Conservation (phyloP, 345 rosid genomes). For the Salix exigua region DNA sequence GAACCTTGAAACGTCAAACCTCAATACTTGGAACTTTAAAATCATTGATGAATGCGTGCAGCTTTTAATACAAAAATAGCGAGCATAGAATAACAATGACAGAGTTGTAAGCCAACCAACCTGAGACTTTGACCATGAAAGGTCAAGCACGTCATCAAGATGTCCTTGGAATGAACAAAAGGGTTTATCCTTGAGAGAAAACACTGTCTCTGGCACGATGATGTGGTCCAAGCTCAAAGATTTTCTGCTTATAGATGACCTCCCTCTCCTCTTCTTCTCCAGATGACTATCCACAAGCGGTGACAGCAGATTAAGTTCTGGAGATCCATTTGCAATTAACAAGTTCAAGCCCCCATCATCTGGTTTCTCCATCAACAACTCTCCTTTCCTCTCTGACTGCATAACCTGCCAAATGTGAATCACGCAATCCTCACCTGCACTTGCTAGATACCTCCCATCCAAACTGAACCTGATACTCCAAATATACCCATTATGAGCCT, state of each 20-base stretch:
- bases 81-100: background rate
- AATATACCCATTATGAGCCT: constrained; percentile 85
- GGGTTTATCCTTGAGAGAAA: constrained; percentile 82
- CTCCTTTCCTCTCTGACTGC: constrained; percentile 76
- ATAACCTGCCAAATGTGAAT: constrained; percentile 86
- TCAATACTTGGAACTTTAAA: background rate
- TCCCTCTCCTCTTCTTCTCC: constrained; percentile 74
- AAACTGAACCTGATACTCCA: constrained; percentile 94
- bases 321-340: constrained; percentile 66
- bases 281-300: constrained; percentile 43
- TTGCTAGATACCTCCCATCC: constrained; percentile 92
- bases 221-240: constrained; percentile 69
- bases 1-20: background rate
- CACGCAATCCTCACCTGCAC: constrained; percentile 91
- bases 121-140: constrained; percentile 98
- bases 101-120: constrained; percentile 35
- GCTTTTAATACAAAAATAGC: background rate
- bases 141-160: constrained; percentile 80
- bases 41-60: background rate
- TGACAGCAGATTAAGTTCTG: constrained; percentile 60
- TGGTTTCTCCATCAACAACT: constrained; percentile 67
- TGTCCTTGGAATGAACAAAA: constrained; percentile 86
- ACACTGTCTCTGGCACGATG: constrained; percentile 71
- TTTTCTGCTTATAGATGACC: constrained; percentile 70
- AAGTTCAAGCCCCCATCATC: constrained; percentile 61